Conservation (phyloP, 495 filamentous ascomycete genomes). For the Penicillium mononematosum region DNA sequence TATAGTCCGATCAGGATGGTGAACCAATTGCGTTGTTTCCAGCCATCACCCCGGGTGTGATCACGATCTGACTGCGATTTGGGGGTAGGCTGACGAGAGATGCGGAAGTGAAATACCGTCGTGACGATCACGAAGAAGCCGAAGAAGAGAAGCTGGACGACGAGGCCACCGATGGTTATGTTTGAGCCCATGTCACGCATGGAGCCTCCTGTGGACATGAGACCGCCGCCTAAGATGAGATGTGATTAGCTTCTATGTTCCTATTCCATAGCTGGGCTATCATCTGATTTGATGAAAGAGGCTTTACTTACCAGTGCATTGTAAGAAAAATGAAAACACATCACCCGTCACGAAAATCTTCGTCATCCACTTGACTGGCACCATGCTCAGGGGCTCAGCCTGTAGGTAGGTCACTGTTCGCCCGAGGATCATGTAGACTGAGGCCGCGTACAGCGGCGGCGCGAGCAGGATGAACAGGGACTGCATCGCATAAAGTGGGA, state of each 20-base stretch:
- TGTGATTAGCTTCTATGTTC: background rate
- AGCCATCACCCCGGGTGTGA: constrained; percentile 12
- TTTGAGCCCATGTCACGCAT: constrained; percentile 34
- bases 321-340: constrained; percentile 35
- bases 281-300: background rate
- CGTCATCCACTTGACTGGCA: constrained; percentile 32
- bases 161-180: constrained; percentile 45
- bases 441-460: constrained; percentile 54
- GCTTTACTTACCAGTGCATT: constrained; percentile 27
- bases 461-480: constrained; percentile 45
- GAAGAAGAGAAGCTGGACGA: constrained; percentile 46
- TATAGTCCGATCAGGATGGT: constrained; percentile 55
- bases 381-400: constrained; percentile 37
- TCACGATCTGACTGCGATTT: constrained; percentile 19
- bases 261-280: background rate
- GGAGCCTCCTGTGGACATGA: constrained; percentile 19
- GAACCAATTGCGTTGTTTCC: constrained; percentile 45
- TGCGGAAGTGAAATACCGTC: constrained; percentile 38
- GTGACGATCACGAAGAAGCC: constrained; percentile 45
- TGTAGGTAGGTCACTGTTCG: constrained; percentile 47
- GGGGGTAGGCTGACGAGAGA: constrained; percentile 21
- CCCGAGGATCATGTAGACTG: constrained; percentile 60
- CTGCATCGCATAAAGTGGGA: constrained; percentile 39
- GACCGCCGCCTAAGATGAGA: constrained; percentile 18
- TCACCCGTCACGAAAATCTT: constrained; percentile 42